Evolutionary conservation across 2,329 filamentous ascomycete genomes (phyloP).

Genomic region (Pseudocercospora fuligena): DNA sequence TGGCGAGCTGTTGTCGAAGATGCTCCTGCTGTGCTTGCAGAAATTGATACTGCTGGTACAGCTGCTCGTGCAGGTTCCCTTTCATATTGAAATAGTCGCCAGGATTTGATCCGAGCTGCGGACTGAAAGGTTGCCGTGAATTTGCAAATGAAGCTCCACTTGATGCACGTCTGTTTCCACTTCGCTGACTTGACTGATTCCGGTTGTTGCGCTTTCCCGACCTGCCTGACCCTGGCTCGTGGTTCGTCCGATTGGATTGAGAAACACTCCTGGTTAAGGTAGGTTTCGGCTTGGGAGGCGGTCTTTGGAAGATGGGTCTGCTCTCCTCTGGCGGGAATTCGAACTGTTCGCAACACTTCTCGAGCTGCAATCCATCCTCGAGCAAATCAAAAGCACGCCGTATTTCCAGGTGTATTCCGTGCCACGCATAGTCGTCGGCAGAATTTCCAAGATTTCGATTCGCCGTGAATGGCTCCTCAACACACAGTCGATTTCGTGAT

Average conservation of each 20-base stretch:
- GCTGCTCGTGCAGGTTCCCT: slow-evolving; percentile 54
- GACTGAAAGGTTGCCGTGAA: slow-evolving; percentile 46
- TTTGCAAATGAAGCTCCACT: slow-evolving; percentile 57
- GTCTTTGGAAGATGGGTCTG: slow-evolving; percentile 56
- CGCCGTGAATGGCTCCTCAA: slow-evolving; percentile 95
- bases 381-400: slow-evolving; percentile 85
- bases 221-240: slow-evolving; percentile 46
- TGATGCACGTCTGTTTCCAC: slow-evolving; percentile 60
- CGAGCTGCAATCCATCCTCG: slow-evolving; percentile 72
- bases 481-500: slow-evolving; percentile 76
- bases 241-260: slow-evolving; percentile 53
- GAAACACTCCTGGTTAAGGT: slow-evolving; percentile 57
- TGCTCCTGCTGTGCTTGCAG: slow-evolving; percentile 44
- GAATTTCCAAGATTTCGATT: slow-evolving; percentile 92
- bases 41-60: slow-evolving; percentile 53
- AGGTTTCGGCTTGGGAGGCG: slow-evolving; percentile 60
- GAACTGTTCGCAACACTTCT: slow-evolving; percentile 84
- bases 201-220: slow-evolving; percentile 49
- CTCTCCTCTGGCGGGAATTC: slow-evolving; percentile 84
- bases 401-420: slow-evolving; percentile 86
- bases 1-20: slow-evolving; percentile 48
- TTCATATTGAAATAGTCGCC: slow-evolving; percentile 50
- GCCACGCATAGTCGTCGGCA: slow-evolving; percentile 91
- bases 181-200: slow-evolving; percentile 54
- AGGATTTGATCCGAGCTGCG: slow-evolving; percentile 45